These are phyloP conservation scores for Detonula confervacea DNA, from an alignment of 352 stramenopile species.

Conservation along the genomic window DNA sequence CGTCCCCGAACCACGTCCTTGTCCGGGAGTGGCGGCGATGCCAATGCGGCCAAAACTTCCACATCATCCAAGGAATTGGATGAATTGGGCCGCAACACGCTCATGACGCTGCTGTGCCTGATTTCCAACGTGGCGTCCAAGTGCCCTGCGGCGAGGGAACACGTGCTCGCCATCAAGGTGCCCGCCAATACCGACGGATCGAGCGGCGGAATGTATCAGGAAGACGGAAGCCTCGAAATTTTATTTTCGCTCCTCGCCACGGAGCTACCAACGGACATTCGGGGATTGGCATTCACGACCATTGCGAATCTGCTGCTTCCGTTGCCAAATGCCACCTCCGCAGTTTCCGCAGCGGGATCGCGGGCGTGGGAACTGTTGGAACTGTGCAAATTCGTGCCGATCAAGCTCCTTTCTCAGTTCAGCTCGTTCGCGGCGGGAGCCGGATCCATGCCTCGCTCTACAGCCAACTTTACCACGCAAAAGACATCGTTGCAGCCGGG, in stretches of 20 bases:
- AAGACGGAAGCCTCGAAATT: constrained; percentile 72
- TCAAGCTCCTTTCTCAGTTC: constrained; percentile 69
- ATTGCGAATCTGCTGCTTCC: constrained; percentile 75
- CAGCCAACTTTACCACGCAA: constrained; percentile 8
- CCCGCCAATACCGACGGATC: constrained; percentile 30
- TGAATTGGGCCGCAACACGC: constrained; percentile 50
- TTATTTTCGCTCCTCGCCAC: constrained; percentile 74
- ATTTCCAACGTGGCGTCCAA: constrained; percentile 68
- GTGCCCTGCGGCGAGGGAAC: constrained; percentile 39
- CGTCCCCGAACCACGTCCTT: too few species aligned
- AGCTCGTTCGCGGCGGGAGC: constrained; percentile 34
- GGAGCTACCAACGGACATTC: constrained; percentile 55
- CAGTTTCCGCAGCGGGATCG: constrained; percentile 12
- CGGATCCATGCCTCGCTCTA: constrained; percentile 14
- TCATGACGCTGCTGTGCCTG: constrained; percentile 68
- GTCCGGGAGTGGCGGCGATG: too few species aligned
- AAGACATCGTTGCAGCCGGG: too few species aligned
- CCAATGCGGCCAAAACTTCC: neutral
- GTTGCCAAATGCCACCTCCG: neutral
- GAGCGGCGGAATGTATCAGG: constrained; percentile 21
- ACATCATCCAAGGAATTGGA: constrained; percentile 55
- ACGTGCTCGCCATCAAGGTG: constrained; percentile 62
- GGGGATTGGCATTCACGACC: constrained; percentile 66
- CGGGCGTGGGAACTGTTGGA: constrained; percentile 80
- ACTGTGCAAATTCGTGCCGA: constrained; percentile 72